Base-by-base conservation (phyloP, 345 rosid genomes). In the Nasturtium officinale region DNA sequence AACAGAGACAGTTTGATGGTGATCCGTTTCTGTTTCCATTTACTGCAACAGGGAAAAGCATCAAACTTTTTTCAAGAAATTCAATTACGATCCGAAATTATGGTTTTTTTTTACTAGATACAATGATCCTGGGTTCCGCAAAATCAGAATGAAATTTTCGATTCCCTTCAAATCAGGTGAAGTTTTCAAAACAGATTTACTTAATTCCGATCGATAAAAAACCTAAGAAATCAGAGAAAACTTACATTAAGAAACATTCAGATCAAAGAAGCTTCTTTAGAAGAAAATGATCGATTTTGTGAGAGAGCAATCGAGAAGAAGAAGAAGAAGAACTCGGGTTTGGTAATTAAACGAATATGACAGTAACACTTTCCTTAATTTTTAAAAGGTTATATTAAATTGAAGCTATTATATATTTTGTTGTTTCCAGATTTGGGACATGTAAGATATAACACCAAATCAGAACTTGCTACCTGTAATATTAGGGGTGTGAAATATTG, bases 1-100 rank as follows among this genome's bases (percentile, higher is more conserved):
- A 2, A 83, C 79, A 71, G 86, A 83, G 32, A 73, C 63, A 25
- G 65, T 65, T 45, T 58, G 74, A 53, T 81, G 80, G n/a, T 75
- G 74, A 60, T 71, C 79, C 23, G 58, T 43, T 77, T 80, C 85
- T 12, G 43, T 59, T 60, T 79, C 85, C 94, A 89, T 87, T 3
- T 40, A 68, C 73, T 67, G 48, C 64, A 40, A 40, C 23, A 53
- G 18, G 18, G 23, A 66, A 23, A 52, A 37, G 21, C 48, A 66
- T 47, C 40, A 25, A 8, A n/a, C 9, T 43, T 15, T 16, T n/a
- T 28, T 50, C 17, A 53, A 30, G 3, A 32, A 12, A 51, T 23
- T 61, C 69, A 52, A 54, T 45, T 33, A 35, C 10, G 60, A 60
- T 29, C 35, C 8, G 6, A 47, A 59, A 25, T 45, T 9, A 61